Evolutionary conservation across 2,329 filamentous ascomycete species (phyloP).

Genomic region (Colletotrichum camelliae): DNA sequence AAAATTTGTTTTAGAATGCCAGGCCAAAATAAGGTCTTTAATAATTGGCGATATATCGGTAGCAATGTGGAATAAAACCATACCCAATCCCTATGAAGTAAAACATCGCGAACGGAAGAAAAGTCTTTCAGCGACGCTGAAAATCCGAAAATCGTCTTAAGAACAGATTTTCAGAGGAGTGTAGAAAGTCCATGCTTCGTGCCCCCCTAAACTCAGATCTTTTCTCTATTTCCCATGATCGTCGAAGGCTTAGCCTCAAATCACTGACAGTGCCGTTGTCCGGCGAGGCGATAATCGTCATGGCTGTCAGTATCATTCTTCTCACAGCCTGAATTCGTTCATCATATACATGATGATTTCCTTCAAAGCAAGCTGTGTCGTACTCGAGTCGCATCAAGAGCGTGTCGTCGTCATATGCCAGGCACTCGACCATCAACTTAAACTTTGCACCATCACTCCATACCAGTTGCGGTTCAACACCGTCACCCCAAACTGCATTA

Average conservation of each 20-base stretch:
- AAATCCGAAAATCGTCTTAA: neutral
- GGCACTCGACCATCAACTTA: conserved; percentile 23
- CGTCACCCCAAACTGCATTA: neutral
- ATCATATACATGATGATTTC: neutral
- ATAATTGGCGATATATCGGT: neutral
- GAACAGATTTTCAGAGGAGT: neutral
- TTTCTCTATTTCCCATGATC: neutral
- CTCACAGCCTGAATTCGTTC: neutral
- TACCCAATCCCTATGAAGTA: neutral
- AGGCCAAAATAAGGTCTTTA: neutral
- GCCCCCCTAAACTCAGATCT: neutral
- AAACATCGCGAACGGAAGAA: neutral
- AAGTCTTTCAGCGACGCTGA: neutral
- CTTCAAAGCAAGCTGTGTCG: neutral
- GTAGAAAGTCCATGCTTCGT: neutral
- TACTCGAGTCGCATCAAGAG: conserved; percentile 19
- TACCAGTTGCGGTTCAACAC: neutral
- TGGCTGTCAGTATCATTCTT: neutral
- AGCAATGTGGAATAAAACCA: neutral
- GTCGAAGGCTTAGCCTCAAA: neutral
- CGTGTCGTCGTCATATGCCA: conserved; percentile 1
- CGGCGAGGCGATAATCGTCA: neutral
- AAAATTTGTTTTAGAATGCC: neutral
- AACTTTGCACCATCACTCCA: conserved; percentile 25
- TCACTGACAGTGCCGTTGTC: neutral